Base-by-base conservation (phyloP, 2,329 filamentous ascomycete genomes). In the Colletotrichum lupini region DNA sequence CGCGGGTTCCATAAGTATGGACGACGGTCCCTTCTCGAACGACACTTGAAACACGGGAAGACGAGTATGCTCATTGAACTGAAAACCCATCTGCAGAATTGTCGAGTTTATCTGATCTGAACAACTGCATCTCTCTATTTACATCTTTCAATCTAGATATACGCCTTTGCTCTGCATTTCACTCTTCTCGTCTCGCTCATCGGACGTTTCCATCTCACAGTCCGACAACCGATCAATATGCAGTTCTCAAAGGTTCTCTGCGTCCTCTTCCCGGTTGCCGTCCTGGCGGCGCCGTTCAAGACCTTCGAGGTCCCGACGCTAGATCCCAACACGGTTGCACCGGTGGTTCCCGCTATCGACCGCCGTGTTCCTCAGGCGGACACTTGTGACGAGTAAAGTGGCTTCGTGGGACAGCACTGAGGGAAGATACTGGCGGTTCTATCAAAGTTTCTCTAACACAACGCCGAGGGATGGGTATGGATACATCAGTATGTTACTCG, bases 181-280 rank as follows among this genome's bases (percentile, higher is more conserved):
- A 26, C 61, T 14, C 11, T 56, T 12, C 32, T n/a, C 30, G 22
- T 12, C 57, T 24, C 55, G 24, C 22, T 26, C 28, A 19, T 37
- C 42, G 37, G 26, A 53, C 35, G 4, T 12, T 42, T 37, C 11
- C 26, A 37, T 32, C n/a, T 32, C 28, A 37, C 32, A n/a, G 19
- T 19, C 16, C 19, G 35, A 26, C 67, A 53, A 55, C 22, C 71
- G 22, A 57, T 56, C 73, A 76, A 68, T 0, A 80, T 79, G 79
- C 77, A 78, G 61, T 69, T 74, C 26, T 71, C 72, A 19, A 70
- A 74, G 58, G 26, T 79, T 28, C 53, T 79, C 46, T 63, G 73
- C 59, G 65, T 74, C 49, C 63, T 74, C n/a, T 77, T 72, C 53
- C 77, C 77, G 26, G 74, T 74, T 32, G 61, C 74, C 4, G 77